Evolutionary conservation across 2,329 filamentous ascomycete species (phyloP), one percentile per base, ranked within the genome.

Genomic region (Didymosphaeria variabile): DNA sequence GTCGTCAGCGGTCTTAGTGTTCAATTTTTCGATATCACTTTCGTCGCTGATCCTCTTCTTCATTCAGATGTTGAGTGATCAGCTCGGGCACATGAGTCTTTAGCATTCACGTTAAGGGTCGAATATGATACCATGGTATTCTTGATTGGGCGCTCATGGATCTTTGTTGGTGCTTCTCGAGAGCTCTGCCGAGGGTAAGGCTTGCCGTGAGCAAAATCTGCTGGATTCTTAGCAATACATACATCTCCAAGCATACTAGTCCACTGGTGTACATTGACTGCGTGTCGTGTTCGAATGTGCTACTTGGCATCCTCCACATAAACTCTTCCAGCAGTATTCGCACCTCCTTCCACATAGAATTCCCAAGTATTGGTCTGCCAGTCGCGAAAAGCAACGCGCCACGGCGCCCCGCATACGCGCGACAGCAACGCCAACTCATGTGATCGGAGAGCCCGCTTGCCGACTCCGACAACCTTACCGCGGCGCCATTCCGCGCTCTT

Each of bases 401-500:
- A 51, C 47, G 45, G 49, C 57, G 55, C 26, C 55, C 51, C 47
- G 45, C 26, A 17, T 34, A 36, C 36, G 19, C 36, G 19, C 44
- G 53, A 60, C 56, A 32, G 55, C 46, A 17, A 59, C 60, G 59
- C 57, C 53, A 26, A 38, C 32, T 59, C 59, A 53, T 49, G 56
- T 62, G 61, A 62, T 51, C 60, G 59, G 59, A 46, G 45, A 15
- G 7, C 45, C 32, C 7, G 15, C 36, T 10, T 31, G 29, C 52
- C 56, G 55, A 54, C 29, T 36, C 50, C 34, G 34, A 53, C 44
- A 26, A 12, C n/a, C 44, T 8, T 9, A n/a, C 29, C 31, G 17
- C 70, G 70, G 70, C 49, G 12, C 26, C 62, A 64, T 72, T 71
- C 70, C 70, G 70, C 69, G 36, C 59, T 62, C 52, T 45, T 60